Conservation (phyloP, 768 basidiomycete genomes). For the Kondoa subrosea region DNA sequence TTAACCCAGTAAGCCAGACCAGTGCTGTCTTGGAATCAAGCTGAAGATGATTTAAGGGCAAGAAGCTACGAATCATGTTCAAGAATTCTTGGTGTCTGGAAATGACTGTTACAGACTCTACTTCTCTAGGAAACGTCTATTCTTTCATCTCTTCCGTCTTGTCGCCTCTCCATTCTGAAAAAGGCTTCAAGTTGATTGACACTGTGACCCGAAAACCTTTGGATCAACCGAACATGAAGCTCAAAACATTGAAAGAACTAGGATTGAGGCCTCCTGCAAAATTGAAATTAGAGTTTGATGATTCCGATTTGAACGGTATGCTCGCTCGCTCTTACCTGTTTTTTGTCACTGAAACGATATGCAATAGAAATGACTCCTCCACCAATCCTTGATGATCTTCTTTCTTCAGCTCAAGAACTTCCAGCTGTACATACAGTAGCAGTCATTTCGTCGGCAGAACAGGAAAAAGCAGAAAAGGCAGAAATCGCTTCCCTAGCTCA, state of each 20-base stretch:
- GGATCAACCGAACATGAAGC: neutral
- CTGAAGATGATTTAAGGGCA: neutral
- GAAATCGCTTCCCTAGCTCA: neutral
- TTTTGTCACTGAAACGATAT: neutral
- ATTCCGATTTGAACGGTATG: neutral
- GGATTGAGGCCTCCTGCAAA: neutral
- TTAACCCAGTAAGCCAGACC: neutral
- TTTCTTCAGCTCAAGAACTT: neutral
- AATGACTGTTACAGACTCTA: neutral
- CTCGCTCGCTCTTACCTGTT: too few species aligned
- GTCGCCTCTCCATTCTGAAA: neutral
- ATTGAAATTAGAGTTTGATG: neutral
- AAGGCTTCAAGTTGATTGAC: neutral
- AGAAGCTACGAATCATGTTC: neutral
- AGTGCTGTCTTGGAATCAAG: neutral
- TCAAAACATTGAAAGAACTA: neutral
- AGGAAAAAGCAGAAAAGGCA: neutral
- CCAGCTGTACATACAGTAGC: neutral
- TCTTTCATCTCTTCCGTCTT: neutral
- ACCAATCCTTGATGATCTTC: neutral
- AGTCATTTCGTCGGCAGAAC: neutral
- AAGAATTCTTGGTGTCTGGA: neutral
- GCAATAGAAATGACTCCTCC: neutral
- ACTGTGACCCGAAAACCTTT: too few species aligned
- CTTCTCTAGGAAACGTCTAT: neutral